Evolutionary conservation across 2,329 filamentous ascomycete genomes (phyloP), one percentile per base, ranked within the genome.

Genomic region (Arthrobotrys sphaeroides): DNA sequence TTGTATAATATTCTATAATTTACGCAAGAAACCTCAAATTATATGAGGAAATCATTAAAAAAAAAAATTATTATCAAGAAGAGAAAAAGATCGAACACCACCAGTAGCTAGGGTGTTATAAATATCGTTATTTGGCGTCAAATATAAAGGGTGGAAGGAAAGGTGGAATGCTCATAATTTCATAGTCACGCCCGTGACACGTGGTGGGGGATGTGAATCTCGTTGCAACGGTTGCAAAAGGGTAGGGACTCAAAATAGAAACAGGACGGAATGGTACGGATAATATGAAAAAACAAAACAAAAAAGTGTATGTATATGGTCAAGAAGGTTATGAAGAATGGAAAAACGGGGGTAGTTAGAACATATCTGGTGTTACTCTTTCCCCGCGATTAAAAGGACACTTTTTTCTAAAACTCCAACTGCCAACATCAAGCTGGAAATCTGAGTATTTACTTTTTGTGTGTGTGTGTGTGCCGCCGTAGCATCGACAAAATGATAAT

Each of bases 21-120:
- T 72, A 72, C 67, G 43, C 57, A 62, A 49, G 22, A 16, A 45
- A 61, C n/a, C n/a, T n/a, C n/a, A n/a, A n/a, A n/a, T n/a, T n/a
- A n/a, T n/a, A n/a, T n/a, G n/a, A n/a, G n/a, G n/a, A n/a, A n/a
- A n/a, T n/a, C n/a, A n/a, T n/a, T n/a, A n/a, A n/a, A n/a, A n/a
- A n/a, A n/a, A 33, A 5, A 5, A 33, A 33, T 33, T 5, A 33
- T 53, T 36, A 53, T 53, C 47, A 53, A 33, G 53, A 59, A 55
- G 28, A 42, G n/a, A n/a, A n/a, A n/a, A n/a, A n/a, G n/a, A n/a
- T n/a, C n/a, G n/a, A n/a, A n/a, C n/a, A n/a, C n/a, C n/a, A n/a
- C n/a, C n/a, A n/a, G n/a, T n/a, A n/a, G n/a, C n/a, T n/a, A n/a
- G n/a, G n/a, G n/a, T n/a, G n/a, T n/a, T n/a, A n/a, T n/a, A n/a